phyloP scores from a whole-genome alignment of 164 flowering plant species.

The Berberis vulgaris region DNA sequence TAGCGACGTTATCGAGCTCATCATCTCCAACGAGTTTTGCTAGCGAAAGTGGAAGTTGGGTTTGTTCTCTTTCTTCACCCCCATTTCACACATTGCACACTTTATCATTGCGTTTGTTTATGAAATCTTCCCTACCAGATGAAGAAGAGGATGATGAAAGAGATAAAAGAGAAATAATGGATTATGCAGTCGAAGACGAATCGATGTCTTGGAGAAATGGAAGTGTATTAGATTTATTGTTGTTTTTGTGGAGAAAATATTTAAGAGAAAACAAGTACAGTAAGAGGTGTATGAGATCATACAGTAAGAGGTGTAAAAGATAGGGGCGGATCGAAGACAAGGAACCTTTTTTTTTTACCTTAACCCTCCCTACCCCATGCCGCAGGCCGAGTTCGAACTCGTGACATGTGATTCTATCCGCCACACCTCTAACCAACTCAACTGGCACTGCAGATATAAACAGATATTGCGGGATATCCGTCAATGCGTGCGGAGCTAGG shows the following conservation, averaged over 20 bases:
- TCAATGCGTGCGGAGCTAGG: background rate
- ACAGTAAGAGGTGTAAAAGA: background rate
- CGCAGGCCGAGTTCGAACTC: too few relatives aligned
- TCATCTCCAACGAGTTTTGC: slow-evolving; percentile 41
- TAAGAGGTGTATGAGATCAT: background rate
- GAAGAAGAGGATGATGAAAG: too few relatives aligned
- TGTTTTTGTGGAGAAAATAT: background rate
- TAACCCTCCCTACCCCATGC: too few relatives aligned
- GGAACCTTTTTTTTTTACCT: background rate
- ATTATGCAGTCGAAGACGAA: too few relatives aligned
- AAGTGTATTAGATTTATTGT: too few relatives aligned
- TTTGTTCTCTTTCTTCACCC: slow-evolving; percentile 4
- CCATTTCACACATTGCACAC: background rate
- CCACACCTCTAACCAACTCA: background rate
- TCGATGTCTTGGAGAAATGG: too few relatives aligned
- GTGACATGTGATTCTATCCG: too few relatives aligned
- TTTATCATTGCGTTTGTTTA: too few relatives aligned
- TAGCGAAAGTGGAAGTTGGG: slow-evolving; percentile 52
- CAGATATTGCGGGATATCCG: background rate
- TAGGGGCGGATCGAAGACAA: background rate
- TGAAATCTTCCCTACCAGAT: too few relatives aligned
- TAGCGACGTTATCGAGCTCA: slow-evolving; percentile 49
- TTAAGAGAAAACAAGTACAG: background rate
- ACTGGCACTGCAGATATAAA: background rate
- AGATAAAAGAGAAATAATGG: too few relatives aligned